Conservation (phyloP, 2,329 filamentous ascomycete species). For the Leptodontidium sp. region DNA sequence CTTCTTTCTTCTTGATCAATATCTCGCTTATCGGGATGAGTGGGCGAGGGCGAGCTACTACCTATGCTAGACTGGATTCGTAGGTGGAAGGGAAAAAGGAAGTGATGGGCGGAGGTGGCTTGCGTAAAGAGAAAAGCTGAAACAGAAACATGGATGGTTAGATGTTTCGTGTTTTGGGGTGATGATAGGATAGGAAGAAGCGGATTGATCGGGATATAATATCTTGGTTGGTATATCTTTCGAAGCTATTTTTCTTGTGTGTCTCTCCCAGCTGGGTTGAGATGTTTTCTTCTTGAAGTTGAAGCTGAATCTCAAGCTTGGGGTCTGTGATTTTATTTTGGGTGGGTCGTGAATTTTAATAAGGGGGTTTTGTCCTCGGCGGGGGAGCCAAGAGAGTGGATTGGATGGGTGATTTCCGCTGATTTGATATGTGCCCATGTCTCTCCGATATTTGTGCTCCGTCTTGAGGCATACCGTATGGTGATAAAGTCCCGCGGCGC, state of each 20-base stretch:
- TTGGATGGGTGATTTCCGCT: slow-evolving; percentile 8
- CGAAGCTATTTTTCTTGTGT: neutral
- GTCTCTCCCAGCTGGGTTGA: neutral
- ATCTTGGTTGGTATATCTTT: no score
- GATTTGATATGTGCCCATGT: neutral
- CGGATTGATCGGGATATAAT: neutral
- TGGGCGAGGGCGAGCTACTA: neutral
- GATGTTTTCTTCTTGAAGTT: neutral
- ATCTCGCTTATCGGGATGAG: neutral
- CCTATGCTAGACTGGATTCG: neutral
- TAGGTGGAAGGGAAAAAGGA: neutral
- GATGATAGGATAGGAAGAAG: neutral
- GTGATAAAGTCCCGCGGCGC: neutral
- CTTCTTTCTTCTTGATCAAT: neutral
- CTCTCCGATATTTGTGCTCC: no score
- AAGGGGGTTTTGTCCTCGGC: neutral
- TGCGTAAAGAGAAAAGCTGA: neutral
- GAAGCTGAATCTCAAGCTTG: neutral
- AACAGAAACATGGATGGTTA: neutral
- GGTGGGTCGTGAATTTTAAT: neutral
- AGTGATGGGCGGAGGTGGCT: neutral
- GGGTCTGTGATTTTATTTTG: neutral
- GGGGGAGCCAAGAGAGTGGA: slow-evolving; percentile 1
- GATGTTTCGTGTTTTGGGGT: neutral
- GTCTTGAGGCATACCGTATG: no score